Base-by-base conservation (phyloP, 805 yeast species). In the Pichia ethanolica region DNA sequence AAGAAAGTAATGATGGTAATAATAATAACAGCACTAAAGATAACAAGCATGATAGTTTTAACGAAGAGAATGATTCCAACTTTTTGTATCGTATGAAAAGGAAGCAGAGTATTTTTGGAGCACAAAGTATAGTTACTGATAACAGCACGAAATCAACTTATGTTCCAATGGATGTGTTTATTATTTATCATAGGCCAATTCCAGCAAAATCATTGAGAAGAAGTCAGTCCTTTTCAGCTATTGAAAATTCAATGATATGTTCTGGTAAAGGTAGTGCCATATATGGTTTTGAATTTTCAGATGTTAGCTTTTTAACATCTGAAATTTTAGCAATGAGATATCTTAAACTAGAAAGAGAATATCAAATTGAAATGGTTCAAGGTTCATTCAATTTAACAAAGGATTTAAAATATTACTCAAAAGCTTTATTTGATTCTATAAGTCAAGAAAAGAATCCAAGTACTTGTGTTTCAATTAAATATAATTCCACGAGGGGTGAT, bases 221-320 rank as follows among this genome's bases (percentile, higher is more conserved):
- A 47, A 54, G 64, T n/a, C 59, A 60, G 40, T 72, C 78, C 35
- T 68, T 71, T 42, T 60, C 67, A 0, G 39, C 43, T 5, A 20
- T 64, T 13, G 59, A 62, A 28, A 55, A 56, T 7, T 44, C 52
- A 1, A 20, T 61, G 3, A 44, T 37, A 14, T 36, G 7, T 5
- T 33, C 42, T 1, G 42, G 44, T 25, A 54, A 49, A 4, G 35
- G 46, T 11, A 39, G 50, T 7, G 52, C 48, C 32, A 26, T 48
- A 32, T 51, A 39, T 44, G 57, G 55, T 10, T 49, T 43, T 26
- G 60, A 58, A 55, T 63, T 41, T 33, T 27, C 39, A 10, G 45
- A 40, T 44, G 30, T 48, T 11, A 32, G 55, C 30, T 38, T 55
- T 55, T n/a, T 56, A 47, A 53, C 56, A 9, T 12, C 54, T 5